Evolutionary conservation across 768 basidiomycete genomes (phyloP).

Genomic region (Pulveroboletus frians): DNA sequence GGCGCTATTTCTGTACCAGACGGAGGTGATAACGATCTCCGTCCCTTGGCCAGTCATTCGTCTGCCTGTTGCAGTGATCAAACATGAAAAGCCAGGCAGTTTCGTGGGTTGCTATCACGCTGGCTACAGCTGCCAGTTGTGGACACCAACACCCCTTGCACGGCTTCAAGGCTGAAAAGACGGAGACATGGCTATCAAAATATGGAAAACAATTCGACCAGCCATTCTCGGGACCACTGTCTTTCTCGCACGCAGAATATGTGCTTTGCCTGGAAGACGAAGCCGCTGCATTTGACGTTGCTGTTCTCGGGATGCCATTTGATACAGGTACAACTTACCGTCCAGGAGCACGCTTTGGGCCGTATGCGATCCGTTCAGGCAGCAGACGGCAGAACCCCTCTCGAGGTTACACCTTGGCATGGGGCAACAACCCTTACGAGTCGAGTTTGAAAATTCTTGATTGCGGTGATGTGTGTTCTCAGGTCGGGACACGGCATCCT

Average conservation of each 20-base stretch:
- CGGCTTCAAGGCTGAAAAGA: neutral
- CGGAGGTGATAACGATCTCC: neutral
- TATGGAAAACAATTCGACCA: slow-evolving; percentile 75
- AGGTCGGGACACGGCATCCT: neutral
- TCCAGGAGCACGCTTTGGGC: slow-evolving; percentile 80
- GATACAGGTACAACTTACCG: slow-evolving; percentile 58
- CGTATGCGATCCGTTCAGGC: slow-evolving; percentile 77
- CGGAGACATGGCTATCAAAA: slow-evolving; percentile 58
- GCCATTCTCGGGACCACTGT: slow-evolving; percentile 70
- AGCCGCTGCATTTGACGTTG: slow-evolving; percentile 45
- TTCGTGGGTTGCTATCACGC: neutral
- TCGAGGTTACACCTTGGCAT: slow-evolving; percentile 65
- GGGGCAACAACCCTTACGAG: slow-evolving; percentile 63
- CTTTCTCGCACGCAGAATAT: slow-evolving; percentile 82
- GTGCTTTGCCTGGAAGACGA: slow-evolving; percentile 21
- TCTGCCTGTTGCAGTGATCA: neutral
- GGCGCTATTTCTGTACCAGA: no score
- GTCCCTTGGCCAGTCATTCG: neutral
- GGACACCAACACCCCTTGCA: slow-evolving; percentile 16
- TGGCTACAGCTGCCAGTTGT: neutral
- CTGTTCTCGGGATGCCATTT: slow-evolving; percentile 75
- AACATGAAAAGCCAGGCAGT: slow-evolving; percentile 10
- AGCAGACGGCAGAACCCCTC: slow-evolving; percentile 59
- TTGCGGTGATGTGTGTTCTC: slow-evolving; percentile 66
- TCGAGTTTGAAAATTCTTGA: slow-evolving; percentile 60